Conservation (phyloP, 73 alveolate genomes). For the Paramecium biaurelia region DNA sequence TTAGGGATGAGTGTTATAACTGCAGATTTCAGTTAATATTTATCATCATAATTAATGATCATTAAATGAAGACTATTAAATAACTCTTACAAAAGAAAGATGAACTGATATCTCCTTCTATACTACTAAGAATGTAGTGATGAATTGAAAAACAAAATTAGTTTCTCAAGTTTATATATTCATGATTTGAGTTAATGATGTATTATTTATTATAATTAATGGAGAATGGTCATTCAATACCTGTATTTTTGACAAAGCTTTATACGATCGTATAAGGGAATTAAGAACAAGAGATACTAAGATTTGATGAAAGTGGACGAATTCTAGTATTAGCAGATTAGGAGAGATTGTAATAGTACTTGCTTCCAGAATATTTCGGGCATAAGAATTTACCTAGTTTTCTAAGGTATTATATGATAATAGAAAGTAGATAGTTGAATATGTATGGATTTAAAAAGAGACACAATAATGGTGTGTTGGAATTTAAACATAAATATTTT, state of each 20-base stretch:
- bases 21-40: not conserved
- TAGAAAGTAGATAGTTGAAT: not conserved
- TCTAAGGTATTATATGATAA: not conserved
- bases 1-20: not conserved
- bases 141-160: not conserved
- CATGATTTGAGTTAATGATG: not conserved
- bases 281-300: not conserved
- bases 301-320: slow-evolving; percentile 11
- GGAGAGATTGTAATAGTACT: not conserved
- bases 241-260: slow-evolving; percentile 27
- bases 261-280: not conserved
- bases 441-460: slow-evolving; percentile 35
- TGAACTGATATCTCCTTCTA: slow-evolving; percentile 87
- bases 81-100: slow-evolving; percentile 79
- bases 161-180: not conserved
- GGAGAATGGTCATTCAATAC: slow-evolving; percentile 4
- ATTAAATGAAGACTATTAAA: slow-evolving; percentile 88
- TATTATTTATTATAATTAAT: not conserved
- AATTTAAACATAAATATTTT: slow-evolving; percentile 37
- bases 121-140: slow-evolving; percentile 40
- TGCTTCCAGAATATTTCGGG: slow-evolving; percentile 24
- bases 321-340: not conserved
- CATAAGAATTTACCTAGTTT: slow-evolving; percentile 40
- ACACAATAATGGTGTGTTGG: not conserved
- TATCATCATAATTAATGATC: not conserved